Conservation (phyloP, 2,329 filamentous ascomycete genomes). For the Sporothrix brasiliensis region DNA sequence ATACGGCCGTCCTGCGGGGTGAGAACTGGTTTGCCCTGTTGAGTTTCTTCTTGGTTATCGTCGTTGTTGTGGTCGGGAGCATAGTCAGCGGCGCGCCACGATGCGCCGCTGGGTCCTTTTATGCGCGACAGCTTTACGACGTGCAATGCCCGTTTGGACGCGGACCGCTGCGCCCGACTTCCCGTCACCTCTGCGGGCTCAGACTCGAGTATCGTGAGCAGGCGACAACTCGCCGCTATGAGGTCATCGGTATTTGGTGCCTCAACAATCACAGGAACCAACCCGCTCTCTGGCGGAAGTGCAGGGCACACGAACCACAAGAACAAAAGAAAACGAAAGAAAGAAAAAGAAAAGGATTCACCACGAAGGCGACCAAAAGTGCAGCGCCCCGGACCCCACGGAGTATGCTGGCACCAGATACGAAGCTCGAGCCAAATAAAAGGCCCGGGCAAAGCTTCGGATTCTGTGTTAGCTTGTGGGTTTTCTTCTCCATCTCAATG, state of each 20-base stretch:
- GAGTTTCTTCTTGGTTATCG: slow-evolving; percentile 28
- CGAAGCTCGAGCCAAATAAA: not conserved
- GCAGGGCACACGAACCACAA: slow-evolving; percentile 2
- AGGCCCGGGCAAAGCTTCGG: slow-evolving; percentile 11
- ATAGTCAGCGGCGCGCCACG: slow-evolving; percentile 40
- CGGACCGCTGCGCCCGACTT: slow-evolving; percentile 13
- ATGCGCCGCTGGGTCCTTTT: slow-evolving; percentile 37
- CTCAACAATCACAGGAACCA: slow-evolving; percentile 8
- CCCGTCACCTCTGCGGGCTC: not conserved
- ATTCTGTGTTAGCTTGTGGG: slow-evolving; percentile 16
- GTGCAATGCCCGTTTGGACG: not conserved
- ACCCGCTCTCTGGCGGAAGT: slow-evolving; percentile 4
- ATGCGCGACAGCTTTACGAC: slow-evolving; percentile 30
- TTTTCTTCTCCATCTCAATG: not conserved
- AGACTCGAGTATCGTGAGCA: not conserved
- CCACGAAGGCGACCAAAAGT: not conserved
- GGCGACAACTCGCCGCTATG: not conserved
- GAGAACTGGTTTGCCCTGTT: slow-evolving; percentile 29
- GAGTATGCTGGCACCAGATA: not conserved
- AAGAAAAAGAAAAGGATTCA: not conserved
- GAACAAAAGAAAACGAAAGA: not conserved
- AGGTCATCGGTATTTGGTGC: slow-evolving; percentile 22
- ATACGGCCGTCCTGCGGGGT: not conserved
- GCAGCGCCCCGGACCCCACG: slow-evolving; percentile 8
- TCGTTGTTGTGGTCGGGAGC: slow-evolving; percentile 25